Evolutionary conservation across 768 basidiomycete genomes (phyloP).

Genomic region (Infundibulicybe gibba): DNA sequence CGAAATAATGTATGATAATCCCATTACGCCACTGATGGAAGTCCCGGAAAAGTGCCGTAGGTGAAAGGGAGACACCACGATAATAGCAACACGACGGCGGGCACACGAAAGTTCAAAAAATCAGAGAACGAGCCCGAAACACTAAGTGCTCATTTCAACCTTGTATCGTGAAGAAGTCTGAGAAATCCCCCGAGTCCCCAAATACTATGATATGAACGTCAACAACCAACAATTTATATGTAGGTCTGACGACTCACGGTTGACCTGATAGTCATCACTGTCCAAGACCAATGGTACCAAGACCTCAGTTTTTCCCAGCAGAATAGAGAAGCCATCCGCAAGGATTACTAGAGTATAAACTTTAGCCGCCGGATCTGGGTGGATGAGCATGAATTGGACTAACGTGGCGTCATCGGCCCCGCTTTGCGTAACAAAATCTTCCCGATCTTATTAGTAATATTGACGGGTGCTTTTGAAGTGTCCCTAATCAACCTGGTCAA

Average conservation of each 20-base stretch:
- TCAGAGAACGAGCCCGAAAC: too few species aligned
- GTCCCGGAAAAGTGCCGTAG: too few species aligned
- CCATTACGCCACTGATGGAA: too few species aligned
- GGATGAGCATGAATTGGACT: background rate
- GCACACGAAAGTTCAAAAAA: too few species aligned
- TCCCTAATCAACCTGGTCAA: constrained; percentile 15
- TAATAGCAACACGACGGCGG: too few species aligned
- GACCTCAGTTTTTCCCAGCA: background rate
- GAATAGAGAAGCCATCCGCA: background rate
- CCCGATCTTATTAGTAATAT: constrained; percentile 38
- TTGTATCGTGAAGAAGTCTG: background rate
- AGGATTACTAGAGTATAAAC: background rate
- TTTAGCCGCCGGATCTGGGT: background rate
- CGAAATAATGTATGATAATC: too few species aligned
- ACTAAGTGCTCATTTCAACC: too few species aligned
- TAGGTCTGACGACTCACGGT: background rate
- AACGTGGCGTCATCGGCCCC: constrained; percentile 17
- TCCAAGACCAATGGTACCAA: background rate
- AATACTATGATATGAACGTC: background rate
- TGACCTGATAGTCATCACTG: background rate
- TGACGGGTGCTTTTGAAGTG: constrained; percentile 21
- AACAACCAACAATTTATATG: background rate
- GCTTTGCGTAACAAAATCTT: constrained; percentile 27
- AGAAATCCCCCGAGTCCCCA: background rate
- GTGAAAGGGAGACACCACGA: too few species aligned